These are phyloP conservation scores for Apium graveolens DNA, from an alignment of 129 eudicot species.

Conservation along the genomic window DNA sequence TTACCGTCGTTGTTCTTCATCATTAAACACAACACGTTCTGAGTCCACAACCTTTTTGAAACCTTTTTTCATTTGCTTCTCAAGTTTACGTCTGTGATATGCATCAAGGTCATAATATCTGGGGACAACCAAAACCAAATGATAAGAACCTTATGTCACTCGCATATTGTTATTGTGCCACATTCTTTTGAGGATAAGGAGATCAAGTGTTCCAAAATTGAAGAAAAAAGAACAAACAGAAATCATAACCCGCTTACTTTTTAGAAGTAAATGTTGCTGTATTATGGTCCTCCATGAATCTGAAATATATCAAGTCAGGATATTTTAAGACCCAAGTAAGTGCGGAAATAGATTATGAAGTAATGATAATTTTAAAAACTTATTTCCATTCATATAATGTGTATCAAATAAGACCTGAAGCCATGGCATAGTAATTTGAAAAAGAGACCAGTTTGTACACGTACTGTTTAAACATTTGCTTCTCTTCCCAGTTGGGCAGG, in stretches of 20 bases:
- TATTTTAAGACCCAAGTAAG: not conserved
- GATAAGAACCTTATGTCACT: slow-evolving; percentile 6
- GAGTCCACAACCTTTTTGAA: slow-evolving; percentile 39
- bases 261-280: slow-evolving; percentile 94
- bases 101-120: slow-evolving; percentile 93
- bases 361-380: not conserved
- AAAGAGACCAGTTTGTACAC: slow-evolving; percentile 17
- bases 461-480: slow-evolving; percentile 92
- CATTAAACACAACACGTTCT: slow-evolving; percentile 77
- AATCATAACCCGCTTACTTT: slow-evolving; percentile 50
- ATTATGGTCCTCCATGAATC: slow-evolving; percentile 98
- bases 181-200: not conserved
- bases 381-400: not conserved
- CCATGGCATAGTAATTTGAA: not conserved
- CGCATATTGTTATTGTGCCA: not conserved
- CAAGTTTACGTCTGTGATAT: slow-evolving; percentile 59
- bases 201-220: not conserved
- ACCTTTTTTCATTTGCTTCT: slow-evolving; percentile 77
- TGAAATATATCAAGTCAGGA: slow-evolving; percentile 26
- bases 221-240: not conserved
- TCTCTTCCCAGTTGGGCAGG: slow-evolving; percentile 95
- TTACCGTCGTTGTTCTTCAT: slow-evolving; percentile 93
- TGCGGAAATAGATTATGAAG: not conserved
- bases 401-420: slow-evolving; percentile 1
- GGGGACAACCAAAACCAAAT: slow-evolving; percentile 17